phyloP scores from a whole-genome alignment of 306 rosid genomes.

The Malus sylvestris region DNA sequence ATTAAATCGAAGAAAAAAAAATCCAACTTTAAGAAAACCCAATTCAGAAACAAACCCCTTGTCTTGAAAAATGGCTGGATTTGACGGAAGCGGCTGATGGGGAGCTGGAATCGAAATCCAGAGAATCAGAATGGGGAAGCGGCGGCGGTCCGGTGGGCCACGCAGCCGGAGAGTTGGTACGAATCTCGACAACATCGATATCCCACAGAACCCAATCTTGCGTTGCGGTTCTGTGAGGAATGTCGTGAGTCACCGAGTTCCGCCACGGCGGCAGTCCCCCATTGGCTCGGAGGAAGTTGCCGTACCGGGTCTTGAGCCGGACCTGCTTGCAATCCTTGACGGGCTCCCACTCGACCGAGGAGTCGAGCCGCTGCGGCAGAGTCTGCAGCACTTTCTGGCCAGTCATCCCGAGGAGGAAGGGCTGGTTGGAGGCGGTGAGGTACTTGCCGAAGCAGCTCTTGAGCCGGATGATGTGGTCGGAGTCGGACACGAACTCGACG shows the following conservation, averaged over 20 bases:
- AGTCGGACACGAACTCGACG: constrained; percentile 49
- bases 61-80: constrained; percentile 31
- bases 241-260: constrained; percentile 78
- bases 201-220: constrained; percentile 91
- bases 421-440: constrained; percentile 66
- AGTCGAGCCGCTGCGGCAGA: constrained; percentile 44
- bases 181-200: constrained; percentile 66
- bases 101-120: constrained; percentile 35
- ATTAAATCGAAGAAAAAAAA: background rate
- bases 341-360: constrained; percentile 92
- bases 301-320: constrained; percentile 69
- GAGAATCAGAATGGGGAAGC: constrained; percentile 52
- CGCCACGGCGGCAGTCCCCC: constrained; percentile 92
- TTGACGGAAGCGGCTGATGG: constrained; percentile 31
- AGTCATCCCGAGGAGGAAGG: constrained; percentile 73
- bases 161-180: constrained; percentile 26
- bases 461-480: constrained; percentile 59
- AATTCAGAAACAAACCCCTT: constrained; percentile 40
- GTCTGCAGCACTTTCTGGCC: constrained; percentile 76
- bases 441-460: constrained; percentile 75
- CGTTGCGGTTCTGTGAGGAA: constrained; percentile 62
- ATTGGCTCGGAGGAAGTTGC: constrained; percentile 71
- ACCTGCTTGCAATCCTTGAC: constrained; percentile 45
- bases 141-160: constrained; percentile 27
- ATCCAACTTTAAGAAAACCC: background rate